A percentile compares a stretch with the other conserved stretches of the same genome.
Conservation (phyloP, 371 early-diverging fungal species). For the Phascolomyces articulosus region DNA sequence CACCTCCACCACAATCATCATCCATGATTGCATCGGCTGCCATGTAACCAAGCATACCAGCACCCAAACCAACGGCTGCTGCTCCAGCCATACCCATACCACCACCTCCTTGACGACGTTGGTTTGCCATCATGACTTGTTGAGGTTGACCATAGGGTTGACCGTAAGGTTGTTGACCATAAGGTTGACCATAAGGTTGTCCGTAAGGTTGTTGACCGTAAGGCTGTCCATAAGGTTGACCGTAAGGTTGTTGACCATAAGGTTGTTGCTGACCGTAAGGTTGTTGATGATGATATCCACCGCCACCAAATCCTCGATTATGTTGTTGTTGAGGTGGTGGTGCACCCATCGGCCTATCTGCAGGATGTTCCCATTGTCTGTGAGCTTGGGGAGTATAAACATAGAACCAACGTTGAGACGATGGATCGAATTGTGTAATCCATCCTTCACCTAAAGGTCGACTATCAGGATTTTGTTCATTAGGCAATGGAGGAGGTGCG, state of each 20-base stretch:
- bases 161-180: conserved; percentile 16
- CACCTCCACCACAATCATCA: conserved; percentile 29
- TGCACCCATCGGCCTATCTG: conserved; percentile 30
- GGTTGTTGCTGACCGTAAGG: no score
- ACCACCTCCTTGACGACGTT: conserved; percentile 23
- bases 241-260: conserved; percentile 19
- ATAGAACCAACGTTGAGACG: conserved; percentile 43
- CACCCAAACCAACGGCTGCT: conserved; percentile 43
- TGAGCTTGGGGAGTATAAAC: conserved; percentile 49
- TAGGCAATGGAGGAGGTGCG: conserved; percentile 42
- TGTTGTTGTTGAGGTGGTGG: conserved; percentile 14
- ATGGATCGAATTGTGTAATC: conserved; percentile 50
- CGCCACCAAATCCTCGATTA: background rate
- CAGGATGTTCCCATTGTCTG: conserved; percentile 56
- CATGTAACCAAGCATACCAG: conserved; percentile 40
- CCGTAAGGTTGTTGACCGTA: conserved; percentile 25
- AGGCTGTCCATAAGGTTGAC: conserved; percentile 27
- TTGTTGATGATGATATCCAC: background rate
- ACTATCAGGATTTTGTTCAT: conserved; percentile 36
- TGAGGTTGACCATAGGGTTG: background rate
- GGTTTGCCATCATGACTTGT: conserved; percentile 5
- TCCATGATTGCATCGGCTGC: conserved; percentile 37
- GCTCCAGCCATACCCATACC: conserved; percentile 30
- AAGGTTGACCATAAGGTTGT: conserved; percentile 19
- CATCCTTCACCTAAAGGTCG: conserved; percentile 41